Base-by-base conservation (phyloP, 2,329 filamentous ascomycete species). In the Arthroderma uncinatum region DNA sequence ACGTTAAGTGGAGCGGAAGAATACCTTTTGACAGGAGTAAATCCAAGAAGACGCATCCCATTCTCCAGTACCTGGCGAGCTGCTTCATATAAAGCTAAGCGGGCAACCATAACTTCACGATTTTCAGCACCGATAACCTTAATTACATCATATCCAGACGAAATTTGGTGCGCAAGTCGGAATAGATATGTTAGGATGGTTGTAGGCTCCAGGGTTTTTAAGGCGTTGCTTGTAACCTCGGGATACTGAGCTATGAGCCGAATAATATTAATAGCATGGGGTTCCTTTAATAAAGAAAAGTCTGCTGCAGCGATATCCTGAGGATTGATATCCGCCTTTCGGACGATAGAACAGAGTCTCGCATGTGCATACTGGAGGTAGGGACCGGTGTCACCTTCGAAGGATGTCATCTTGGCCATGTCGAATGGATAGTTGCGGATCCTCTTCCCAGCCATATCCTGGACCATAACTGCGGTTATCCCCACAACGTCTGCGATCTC, bases 391-490 rank as follows among this genome's bases (percentile, higher is more conserved):
- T 92, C 87, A 42, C 87, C 87, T 73, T 93, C 87, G 63, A 91
- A 91, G 2, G 85, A 87, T 6, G 83, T 87, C 86, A 93, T 91
- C 62, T 82, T 79, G 59, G 89, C 83, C 78, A 90, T 84, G 74
- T 91, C 85, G 73, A 92, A 91, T 58, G 79, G 76, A 71, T 86
- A 82, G 67, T 79, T 78, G 68, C 82, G 82, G 66, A 82, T 77
- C 54, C 74, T 81, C 81, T 94, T 95, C 69, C 89, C 89, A 59
- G 81, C 84, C 86, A 95, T 93, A 66, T 95, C 90, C 71, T 95
- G 89, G 10, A 92, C 87, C 88, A 95, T 95, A 66, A 95, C 89
- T 68, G 85, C 85, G 62, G 84, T 87, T 66, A 93, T 94, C 57
- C 89, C 89, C 2, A 95, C 79, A 8, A 80, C 85, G 72, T 95